These are phyloP conservation scores for Fusarium floridanum DNA, from an alignment of 2,329 filamentous ascomycete species.

Conservation along the genomic window DNA sequence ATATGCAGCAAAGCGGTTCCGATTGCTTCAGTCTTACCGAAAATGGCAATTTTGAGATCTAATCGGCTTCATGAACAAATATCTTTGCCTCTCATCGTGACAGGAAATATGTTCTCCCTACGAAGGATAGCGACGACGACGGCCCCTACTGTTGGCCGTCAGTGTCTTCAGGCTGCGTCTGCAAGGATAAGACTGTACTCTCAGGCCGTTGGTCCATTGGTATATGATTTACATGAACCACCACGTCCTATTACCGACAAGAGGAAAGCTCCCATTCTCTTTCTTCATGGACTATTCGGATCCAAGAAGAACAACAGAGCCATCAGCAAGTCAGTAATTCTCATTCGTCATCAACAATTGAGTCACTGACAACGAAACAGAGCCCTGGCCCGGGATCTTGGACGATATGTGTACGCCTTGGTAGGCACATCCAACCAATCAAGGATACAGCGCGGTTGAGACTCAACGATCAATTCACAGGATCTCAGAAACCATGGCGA, in stretches of 20 bases:
- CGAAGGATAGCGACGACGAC: slow-evolving; percentile 20
- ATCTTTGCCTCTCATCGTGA: slow-evolving; percentile 14
- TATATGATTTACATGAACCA: slow-evolving; percentile 77
- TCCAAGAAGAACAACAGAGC: slow-evolving; percentile 95
- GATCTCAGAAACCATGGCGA: slow-evolving; percentile 95
- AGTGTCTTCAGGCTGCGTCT: neutral
- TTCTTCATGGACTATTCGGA: slow-evolving; percentile 93
- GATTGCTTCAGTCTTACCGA: slow-evolving; percentile 24
- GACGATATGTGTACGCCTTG: slow-evolving; percentile 84
- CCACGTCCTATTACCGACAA: slow-evolving; percentile 54
- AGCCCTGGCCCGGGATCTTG: slow-evolving; percentile 83
- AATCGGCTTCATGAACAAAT: slow-evolving; percentile 32
- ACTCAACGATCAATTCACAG: slow-evolving; percentile 56
- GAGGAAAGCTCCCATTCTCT: slow-evolving; percentile 76
- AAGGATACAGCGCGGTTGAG: slow-evolving; percentile 15
- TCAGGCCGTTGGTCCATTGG: slow-evolving; percentile 56
- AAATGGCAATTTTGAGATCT: slow-evolving; percentile 39
- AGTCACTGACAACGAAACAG: slow-evolving; percentile 57
- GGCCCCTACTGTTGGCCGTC: slow-evolving; percentile 7
- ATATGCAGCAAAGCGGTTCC: slow-evolving; percentile 38
- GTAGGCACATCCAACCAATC: slow-evolving; percentile 59
- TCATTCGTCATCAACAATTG: rapidly evolving
- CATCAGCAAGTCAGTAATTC: slow-evolving; percentile 85
- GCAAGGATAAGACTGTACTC: slow-evolving; percentile 37
- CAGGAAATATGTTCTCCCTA: slow-evolving; percentile 36